Base-by-base conservation (phyloP, 2,329 filamentous ascomycete genomes). In the Venturia aucupariae region DNA sequence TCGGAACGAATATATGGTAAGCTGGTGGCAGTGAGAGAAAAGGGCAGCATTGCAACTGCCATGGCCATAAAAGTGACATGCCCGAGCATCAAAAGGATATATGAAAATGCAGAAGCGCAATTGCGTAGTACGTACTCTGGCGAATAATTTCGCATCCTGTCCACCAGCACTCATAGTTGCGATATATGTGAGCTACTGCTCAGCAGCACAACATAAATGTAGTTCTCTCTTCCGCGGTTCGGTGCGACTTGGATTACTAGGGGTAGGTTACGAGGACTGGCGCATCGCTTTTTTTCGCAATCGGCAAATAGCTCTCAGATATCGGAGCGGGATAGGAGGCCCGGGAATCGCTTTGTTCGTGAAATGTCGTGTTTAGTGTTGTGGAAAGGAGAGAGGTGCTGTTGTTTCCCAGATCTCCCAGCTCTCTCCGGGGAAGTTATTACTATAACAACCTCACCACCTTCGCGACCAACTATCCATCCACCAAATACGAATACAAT, bases 101-200 rank as follows among this genome's bases (percentile, higher is more conserved):
- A 11, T 19, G 24, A 4, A 57, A 35, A 35, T 7, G 22, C 13
- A 30, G 30, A 35, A n/a, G 24, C 27, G 5, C 30, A n/a, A 57
- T 57, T 19, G 30, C 8, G 17, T 13, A 46, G 38, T n/a, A 86
- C 86, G 72, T 88, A 99, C 94, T 82, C 94, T 87, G 77, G 94
- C 93, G 82, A 99, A 99, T 80, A 99, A 88, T 86, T 97, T 97
- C 80, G 94, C 96, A 86, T 97, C 94, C 79, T 94, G 92, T 80
- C 86, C 78, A 15, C 62, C 62, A 32, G 83, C 80, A 76, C 81
- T 85, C 84, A 87, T 87, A 70, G 70, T 79, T 73, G 48, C 30
- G 39, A n/a, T 32, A n/a, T 57, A 35, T 57, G 51, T 32, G 27
- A 57, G 27, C 32, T 60, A 62, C 30, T 19, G 51, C 27, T 57